Evolutionary conservation across 2,329 filamentous ascomycete species (phyloP), one percentile per base, ranked within the genome.

Genomic region (Didymella pinodella): DNA sequence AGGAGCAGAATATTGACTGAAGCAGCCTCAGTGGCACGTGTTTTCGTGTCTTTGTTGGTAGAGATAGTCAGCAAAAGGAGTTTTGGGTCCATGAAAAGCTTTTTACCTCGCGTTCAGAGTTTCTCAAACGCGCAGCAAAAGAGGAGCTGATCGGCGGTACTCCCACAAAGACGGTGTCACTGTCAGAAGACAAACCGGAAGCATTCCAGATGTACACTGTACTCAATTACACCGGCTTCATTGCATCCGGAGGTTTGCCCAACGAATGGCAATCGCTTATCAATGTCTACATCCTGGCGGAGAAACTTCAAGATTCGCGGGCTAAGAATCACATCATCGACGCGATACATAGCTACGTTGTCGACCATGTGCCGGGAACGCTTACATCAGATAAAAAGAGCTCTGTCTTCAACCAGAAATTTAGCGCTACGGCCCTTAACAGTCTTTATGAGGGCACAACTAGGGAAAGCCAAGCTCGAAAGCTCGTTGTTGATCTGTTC

Each of bases 281-380:
- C 18, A 18, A 51, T 10, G 22, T 57, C n/a, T 57, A 57, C 32
- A 16, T 57, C 11, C 6, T 52, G 18, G 40, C 47, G 3, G 48
- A 57, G 16, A 47, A 26, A 7, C 41, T 57, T 4, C 25, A 47
- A 34, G 54, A 52, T 12, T 5, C 7, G 3, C 28, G 26, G 32
- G 41, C 54, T 18, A 51, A 48, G 32, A 44, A 51, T n/a, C 38
- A 8, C 16, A 28, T 44, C 4, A 10, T 47, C n/a, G 43, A 54
- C 25, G 50, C 50, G 4, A 47, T 47, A 32, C 43, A 54, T 4
- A 40, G 26, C 25, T 54, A 40, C 11, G 6, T 40, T 2, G 16
- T n/a, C 10, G 22, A 41, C 22, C 22, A 47, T 3, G 5, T 41
- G 25, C 34, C 22, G 6, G 47, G 3, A 31, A 4, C 25, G 16